Evolutionary conservation across 768 basidiomycete genomes (phyloP).

Genomic region (Russula foetens): DNA sequence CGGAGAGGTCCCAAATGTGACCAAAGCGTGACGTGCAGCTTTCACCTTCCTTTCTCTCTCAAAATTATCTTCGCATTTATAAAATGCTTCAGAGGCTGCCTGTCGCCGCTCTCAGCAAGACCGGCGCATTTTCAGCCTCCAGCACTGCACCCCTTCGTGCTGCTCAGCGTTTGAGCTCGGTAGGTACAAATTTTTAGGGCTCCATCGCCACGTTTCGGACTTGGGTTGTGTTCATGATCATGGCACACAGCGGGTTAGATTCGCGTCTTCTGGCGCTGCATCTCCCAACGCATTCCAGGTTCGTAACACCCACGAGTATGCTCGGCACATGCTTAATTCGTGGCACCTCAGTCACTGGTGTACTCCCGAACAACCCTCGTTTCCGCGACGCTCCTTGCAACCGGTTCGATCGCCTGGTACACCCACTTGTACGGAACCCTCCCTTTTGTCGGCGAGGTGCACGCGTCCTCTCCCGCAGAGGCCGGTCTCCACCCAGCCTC

Average conservation of each 20-base stretch:
- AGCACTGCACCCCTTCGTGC: conserved; percentile 36
- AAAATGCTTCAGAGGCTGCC: conserved; percentile 84
- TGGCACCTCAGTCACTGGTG: conserved; percentile 43
- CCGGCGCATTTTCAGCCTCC: conserved; percentile 38
- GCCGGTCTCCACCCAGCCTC: conserved; percentile 85
- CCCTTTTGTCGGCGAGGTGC: conserved; percentile 86
- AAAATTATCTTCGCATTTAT: conserved; percentile 35
- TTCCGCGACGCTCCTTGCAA: conserved; percentile 68
- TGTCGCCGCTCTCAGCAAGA: conserved; percentile 59
- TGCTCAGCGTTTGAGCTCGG: conserved; percentile 42
- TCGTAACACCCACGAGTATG: conserved; percentile 21
- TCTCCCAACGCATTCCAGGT: conserved; percentile 60
- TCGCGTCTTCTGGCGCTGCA: conserved; percentile 55
- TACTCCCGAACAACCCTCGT: conserved; percentile 68
- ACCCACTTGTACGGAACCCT: conserved; percentile 86
- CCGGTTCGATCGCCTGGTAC: conserved; percentile 94
- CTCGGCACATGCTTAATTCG: background rate
- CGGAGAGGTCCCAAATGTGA: conserved; percentile 5
- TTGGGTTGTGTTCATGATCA: conserved; percentile 22
- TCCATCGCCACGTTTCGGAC: background rate
- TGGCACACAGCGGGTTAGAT: conserved; percentile 47
- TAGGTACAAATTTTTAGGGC: conserved; percentile 27
- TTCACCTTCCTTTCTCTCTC: conserved; percentile 30
- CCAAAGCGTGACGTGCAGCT: conserved; percentile 36
- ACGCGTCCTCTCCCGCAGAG: conserved; percentile 87